Conservation (phyloP, 1,284 basidiomycete species). For the Tetrapyrgos nigripes region DNA sequence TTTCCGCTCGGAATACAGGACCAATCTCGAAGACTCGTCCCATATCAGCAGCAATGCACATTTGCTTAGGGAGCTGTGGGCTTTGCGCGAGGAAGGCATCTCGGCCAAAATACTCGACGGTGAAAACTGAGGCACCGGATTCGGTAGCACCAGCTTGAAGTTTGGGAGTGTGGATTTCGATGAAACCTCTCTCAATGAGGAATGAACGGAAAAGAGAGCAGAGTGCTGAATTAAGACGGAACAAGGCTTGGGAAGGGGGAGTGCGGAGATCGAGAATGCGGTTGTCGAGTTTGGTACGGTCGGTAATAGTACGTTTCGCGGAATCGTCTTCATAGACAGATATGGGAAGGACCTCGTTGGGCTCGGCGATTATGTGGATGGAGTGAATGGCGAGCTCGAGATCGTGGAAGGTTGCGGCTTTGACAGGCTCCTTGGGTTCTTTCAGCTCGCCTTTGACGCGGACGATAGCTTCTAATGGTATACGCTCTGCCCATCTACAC, state of each 20-base stretch:
- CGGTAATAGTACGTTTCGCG: constrained; percentile 77
- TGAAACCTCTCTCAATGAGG: constrained; percentile 80
- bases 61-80: constrained; percentile 98
- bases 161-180: constrained; percentile 98
- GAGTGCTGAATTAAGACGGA: constrained; percentile 90
- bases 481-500: constrained; percentile 88
- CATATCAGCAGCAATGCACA: constrained; percentile 98
- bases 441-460: constrained; percentile 85
- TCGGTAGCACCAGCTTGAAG: constrained; percentile 97
- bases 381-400: constrained; percentile 88
- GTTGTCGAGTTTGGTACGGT: constrained; percentile 91
- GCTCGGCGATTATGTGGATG: constrained; percentile 46
- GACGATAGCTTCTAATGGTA: constrained; percentile 91
- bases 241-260: constrained; percentile 95
- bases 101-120: constrained; percentile 93
- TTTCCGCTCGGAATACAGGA: constrained; percentile 95
- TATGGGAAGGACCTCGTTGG: background rate
- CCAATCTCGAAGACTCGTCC: constrained; percentile 98
- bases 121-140: constrained; percentile 96
- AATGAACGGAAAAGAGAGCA: constrained; percentile 89
- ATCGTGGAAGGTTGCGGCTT: constrained; percentile 87
- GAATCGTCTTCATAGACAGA: constrained; percentile 35
- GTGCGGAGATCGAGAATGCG: constrained; percentile 95
- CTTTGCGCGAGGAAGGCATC: constrained; percentile 94
- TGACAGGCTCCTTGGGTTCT: constrained; percentile 84